A percentile compares a stretch with the other conserved stretches of the same genome.
phyloP scores from a whole-genome alignment of 305 asterid genomes.

The Striga hermonthica region DNA sequence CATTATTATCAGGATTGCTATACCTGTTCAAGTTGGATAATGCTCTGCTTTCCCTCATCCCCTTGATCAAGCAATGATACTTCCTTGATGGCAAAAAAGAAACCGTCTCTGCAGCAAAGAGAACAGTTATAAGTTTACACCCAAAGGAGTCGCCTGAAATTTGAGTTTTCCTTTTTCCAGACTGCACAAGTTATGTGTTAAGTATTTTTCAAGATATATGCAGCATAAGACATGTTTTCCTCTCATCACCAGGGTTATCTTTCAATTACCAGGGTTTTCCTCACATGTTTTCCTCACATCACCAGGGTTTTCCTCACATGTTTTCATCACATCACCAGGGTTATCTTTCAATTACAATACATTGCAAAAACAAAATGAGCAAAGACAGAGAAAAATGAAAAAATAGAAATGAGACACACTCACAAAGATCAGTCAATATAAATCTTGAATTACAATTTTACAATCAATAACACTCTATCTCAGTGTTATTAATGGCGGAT shows the following conservation, averaged over 20 bases:
- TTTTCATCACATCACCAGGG: neutral
- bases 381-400: neutral
- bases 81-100: slow-evolving; percentile 11
- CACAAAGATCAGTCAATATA: neutral
- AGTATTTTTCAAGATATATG: neutral
- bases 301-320: neutral
- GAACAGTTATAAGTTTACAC: neutral
- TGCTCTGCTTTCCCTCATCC: slow-evolving; percentile 6
- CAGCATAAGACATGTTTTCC: neutral
- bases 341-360: neutral
- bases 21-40: slow-evolving; percentile 14
- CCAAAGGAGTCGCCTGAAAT: neutral
- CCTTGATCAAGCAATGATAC: slow-evolving; percentile 12
- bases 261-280: no score
- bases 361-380: neutral
- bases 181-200: neutral
- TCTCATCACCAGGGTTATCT: neutral
- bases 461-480: neutral
- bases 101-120: neutral
- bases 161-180: neutral
- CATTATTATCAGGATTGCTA: neutral
- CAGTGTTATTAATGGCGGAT: no score
- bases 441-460: no score
- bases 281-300: neutral
- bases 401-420: neutral